A percentile compares a stretch with the other conserved stretches of the same genome.
Conservation (phyloP, 495 filamentous ascomycete genomes). For the Cetradonia linearis region DNA sequence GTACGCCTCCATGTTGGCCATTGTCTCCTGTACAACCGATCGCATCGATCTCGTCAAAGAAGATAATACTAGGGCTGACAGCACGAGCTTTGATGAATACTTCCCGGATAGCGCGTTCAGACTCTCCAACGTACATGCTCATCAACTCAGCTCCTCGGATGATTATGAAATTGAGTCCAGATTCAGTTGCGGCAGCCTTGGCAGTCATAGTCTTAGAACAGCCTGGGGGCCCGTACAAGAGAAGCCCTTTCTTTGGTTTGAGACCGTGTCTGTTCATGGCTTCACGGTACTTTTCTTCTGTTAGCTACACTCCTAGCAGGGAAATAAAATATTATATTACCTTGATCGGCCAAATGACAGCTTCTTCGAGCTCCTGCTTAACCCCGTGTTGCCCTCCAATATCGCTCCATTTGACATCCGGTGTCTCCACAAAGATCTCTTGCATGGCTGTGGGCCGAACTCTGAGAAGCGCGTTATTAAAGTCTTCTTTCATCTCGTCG, state of each 20-base stretch:
- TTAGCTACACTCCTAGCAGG: background rate
- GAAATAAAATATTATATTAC: conserved; percentile 30
- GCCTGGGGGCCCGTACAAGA: conserved; percentile 89
- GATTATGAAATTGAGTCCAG: conserved; percentile 86
- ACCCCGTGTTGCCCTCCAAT: conserved; percentile 82
- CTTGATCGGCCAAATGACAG: conserved; percentile 56
- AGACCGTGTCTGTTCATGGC: conserved; percentile 48
- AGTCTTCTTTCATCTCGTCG: conserved; percentile 39
- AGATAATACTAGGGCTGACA: conserved; percentile 86
- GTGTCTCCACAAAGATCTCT: conserved; percentile 79
- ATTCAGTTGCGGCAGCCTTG: conserved; percentile 85
- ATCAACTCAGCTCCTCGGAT: conserved; percentile 94
- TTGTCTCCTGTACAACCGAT: conserved; percentile 62
- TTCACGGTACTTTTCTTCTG: conserved; percentile 43
- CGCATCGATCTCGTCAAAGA: conserved; percentile 97
- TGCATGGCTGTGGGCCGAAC: conserved; percentile 78
- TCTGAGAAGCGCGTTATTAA: conserved; percentile 44
- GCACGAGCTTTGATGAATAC: conserved; percentile 80
- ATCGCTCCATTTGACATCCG: conserved; percentile 77
- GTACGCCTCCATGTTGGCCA: conserved; percentile 47
- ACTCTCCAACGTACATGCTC: conserved; percentile 97
- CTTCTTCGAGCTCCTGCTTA: conserved; percentile 56
- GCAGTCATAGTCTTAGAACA: conserved; percentile 94
- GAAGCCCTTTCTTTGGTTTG: conserved; percentile 67
- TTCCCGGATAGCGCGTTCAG: conserved; percentile 77